Evolutionary conservation across 352 stramenopile genomes (phyloP), one percentile per base, ranked within the genome.

Genomic region (Phytophthora ohioensis): DNA sequence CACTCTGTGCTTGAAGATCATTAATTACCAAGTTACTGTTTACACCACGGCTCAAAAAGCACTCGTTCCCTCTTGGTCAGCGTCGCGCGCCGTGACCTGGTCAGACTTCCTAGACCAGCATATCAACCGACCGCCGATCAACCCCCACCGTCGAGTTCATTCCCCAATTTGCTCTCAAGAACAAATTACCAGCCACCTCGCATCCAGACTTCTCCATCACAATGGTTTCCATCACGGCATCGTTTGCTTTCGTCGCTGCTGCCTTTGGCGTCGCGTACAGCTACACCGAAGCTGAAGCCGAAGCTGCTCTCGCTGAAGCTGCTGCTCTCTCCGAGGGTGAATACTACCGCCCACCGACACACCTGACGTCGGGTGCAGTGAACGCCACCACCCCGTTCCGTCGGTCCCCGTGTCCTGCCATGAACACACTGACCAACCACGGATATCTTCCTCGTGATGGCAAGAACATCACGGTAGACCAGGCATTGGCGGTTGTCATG

Each of bases 361-460:
- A 54, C 32, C 49, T 79, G 38, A 69, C 64, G 5, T 85, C 73
- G 13, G 75, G 66, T n/a, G 45, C 69, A 6, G 66, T 73, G 1
- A 73, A 73, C 41, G 66, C 68, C 2, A 67, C 64, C 1, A 60
- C 75, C 2, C 38, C 63, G 17, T 86, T 76, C 61, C 49, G 61
- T 27, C 78, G 78, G 1, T 80, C 60, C 4, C 81, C 79, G 5
- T 90, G 79, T 27, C 81, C 81, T 10, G 77, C 72, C 27, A 67
- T 87, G 57, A 90, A 90, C 58, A 65, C 81, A 15, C 65, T 89
- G 15, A 76, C 79, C 27, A 89, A 87, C 69, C 79, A 89, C 67
- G 77, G 77, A 27, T 65, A 79, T 21, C 34, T 90, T 15, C 75
- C 79, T 8, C 76, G 79, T 30, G 71, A 74, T 35, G 78, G 78